Percentiles rank a stretch among this genome's conserved stretches.
Evolutionary conservation across 2,329 filamentous ascomycete species (phyloP).

Genomic region (Arthrocladium fulminans): DNA sequence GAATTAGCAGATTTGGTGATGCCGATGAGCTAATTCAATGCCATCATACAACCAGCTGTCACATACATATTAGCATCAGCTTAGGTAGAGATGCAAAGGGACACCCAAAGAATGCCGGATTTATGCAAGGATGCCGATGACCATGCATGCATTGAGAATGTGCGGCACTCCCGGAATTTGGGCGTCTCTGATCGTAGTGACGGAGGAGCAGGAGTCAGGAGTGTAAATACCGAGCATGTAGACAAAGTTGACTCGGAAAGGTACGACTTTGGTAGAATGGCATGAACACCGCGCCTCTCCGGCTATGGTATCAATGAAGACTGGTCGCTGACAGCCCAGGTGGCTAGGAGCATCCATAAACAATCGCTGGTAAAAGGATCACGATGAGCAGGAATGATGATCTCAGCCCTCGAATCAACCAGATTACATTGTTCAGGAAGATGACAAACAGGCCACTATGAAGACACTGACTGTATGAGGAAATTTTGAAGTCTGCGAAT

Average conservation of each 20-base stretch:
- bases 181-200: slow-evolving; percentile 26
- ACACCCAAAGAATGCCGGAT: slow-evolving; percentile 28
- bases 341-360: slow-evolving; percentile 25
- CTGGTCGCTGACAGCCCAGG: slow-evolving; percentile 26
- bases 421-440: too few relatives aligned
- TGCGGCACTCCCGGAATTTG: slow-evolving; percentile 25
- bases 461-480: too few relatives aligned
- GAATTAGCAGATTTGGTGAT: slow-evolving; percentile 30
- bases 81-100: slow-evolving; percentile 28
- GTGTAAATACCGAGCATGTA: slow-evolving; percentile 26
- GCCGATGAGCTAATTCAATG: slow-evolving; percentile 25
- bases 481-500: too few relatives aligned
- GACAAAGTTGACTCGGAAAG: slow-evolving; percentile 27
- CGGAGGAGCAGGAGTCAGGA: slow-evolving; percentile 27
- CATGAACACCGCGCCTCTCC: slow-evolving; percentile 31
- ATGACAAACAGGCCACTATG: too few relatives aligned
- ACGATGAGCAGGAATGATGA: neutral
- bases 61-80: slow-evolving; percentile 29
- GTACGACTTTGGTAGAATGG: slow-evolving; percentile 27
- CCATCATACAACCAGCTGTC: slow-evolving; percentile 13
- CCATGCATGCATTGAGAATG: slow-evolving; percentile 28
- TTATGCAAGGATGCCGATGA: slow-evolving; percentile 26
- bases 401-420: too few relatives aligned
- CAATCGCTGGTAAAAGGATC: slow-evolving; percentile 23
- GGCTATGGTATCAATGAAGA: slow-evolving; percentile 29